These are phyloP conservation scores for Solanum commersonii DNA, from an alignment of 257 asterid species.

Conservation along the genomic window DNA sequence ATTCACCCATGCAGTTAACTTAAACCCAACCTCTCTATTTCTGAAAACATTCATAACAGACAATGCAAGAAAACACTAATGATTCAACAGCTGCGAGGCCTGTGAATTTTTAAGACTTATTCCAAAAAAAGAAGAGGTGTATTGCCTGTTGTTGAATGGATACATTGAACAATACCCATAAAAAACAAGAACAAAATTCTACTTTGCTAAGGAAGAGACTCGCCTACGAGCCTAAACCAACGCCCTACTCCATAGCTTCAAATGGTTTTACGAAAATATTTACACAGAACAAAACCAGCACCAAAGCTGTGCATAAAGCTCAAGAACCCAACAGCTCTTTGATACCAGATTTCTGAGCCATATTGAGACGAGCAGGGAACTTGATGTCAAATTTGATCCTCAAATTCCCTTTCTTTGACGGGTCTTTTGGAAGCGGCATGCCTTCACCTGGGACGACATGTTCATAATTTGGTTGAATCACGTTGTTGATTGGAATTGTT, in stretches of 20 bases:
- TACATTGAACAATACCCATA: neutral
- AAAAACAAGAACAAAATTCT: neutral
- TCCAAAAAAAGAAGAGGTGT: neutral
- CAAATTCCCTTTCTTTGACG: constrained; percentile 25
- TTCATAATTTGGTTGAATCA: constrained; percentile 25
- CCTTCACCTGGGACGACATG: constrained; percentile 34
- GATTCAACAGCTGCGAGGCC: neutral
- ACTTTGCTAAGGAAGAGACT: neutral
- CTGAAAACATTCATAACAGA: neutral
- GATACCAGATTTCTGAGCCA: constrained; percentile 25
- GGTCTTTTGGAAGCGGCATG: constrained; percentile 33
- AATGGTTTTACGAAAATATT: neutral
- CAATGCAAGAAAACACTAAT: neutral
- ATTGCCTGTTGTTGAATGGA: neutral
- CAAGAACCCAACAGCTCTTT: constrained; percentile 27
- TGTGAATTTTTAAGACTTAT: neutral
- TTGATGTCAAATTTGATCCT: constrained; percentile 39
- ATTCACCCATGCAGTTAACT: neutral
- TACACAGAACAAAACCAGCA: neutral
- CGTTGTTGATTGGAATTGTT: constrained; percentile 19
- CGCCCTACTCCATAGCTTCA: neutral
- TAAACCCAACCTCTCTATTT: neutral
- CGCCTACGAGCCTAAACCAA: neutral
- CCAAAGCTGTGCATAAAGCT: neutral
- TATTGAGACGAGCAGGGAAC: constrained; percentile 27